These are phyloP conservation scores for Cyberlindnera maritima DNA, from an alignment of 805 yeast genomes.

Conservation along the genomic window DNA sequence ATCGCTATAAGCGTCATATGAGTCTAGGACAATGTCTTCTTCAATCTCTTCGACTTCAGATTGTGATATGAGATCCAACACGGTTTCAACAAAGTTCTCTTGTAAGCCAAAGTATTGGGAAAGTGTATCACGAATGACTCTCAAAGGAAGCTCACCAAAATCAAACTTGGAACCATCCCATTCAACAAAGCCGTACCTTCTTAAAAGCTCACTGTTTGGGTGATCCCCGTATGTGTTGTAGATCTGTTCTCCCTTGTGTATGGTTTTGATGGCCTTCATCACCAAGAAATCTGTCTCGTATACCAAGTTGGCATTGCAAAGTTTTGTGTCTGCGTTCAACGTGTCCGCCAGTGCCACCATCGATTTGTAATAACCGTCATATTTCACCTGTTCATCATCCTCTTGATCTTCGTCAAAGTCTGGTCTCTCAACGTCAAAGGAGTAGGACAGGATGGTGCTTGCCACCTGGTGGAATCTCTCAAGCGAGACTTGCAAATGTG, in stretches of 20 bases:
- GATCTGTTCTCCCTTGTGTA: constrained; percentile 66
- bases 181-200: constrained; percentile 93
- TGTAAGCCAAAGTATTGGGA: constrained; percentile 33
- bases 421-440: constrained; percentile 72
- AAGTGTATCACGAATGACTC: constrained; percentile 28
- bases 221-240: constrained; percentile 89
- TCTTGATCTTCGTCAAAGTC: constrained; percentile 33
- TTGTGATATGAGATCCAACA: constrained; percentile 24
- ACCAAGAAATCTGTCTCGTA: constrained; percentile 48
- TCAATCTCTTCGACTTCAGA: constrained; percentile 36
- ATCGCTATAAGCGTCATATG: constrained; percentile 59
- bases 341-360: constrained; percentile 95
- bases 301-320: constrained; percentile 70
- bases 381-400: constrained; percentile 36
- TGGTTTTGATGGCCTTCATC: constrained; percentile 69
- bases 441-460: constrained; percentile 80
- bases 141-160: constrained; percentile 69
- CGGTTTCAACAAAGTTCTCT: constrained; percentile 34
- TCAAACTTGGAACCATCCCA: constrained; percentile 67
- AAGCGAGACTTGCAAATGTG: constrained; percentile 39
- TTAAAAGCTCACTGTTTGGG: constrained; percentile 84
- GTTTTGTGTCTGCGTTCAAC: constrained; percentile 77
- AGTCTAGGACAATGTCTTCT: constrained; percentile 45
- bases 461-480: constrained; percentile 72
- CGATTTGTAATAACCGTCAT: constrained; percentile 57